A percentile compares a stretch with the other conserved stretches of the same genome.
Conservation (phyloP, 2,329 filamentous ascomycete genomes). For the Fusarium guadeloupense region DNA sequence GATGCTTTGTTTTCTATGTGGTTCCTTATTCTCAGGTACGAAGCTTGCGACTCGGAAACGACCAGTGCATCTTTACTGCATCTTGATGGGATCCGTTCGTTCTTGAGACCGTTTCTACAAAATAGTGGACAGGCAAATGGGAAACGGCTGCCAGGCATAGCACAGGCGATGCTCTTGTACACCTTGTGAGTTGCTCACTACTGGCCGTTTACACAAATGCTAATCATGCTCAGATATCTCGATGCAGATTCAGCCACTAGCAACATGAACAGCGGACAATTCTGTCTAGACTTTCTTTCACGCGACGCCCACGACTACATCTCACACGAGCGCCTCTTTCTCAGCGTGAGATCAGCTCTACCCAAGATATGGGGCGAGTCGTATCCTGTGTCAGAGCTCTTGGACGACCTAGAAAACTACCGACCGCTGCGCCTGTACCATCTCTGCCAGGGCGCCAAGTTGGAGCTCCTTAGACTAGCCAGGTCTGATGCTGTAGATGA, state of each 20-base stretch:
- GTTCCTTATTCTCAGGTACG: constrained; percentile 34
- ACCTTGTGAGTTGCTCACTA: constrained; percentile 21
- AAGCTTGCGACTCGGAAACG: constrained; percentile 30
- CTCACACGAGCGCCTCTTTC: constrained; percentile 35
- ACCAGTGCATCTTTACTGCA: constrained; percentile 24
- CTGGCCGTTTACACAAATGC: accelerated
- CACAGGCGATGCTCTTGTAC: constrained; percentile 32
- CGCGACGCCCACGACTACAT: constrained; percentile 35
- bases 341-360: constrained; percentile 27
- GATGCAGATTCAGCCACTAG: constrained; percentile 35
- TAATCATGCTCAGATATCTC: constrained; percentile 11
- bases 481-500: background rate
- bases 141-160: constrained; percentile 20
- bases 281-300: constrained; percentile 33
- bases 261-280: constrained; percentile 20
- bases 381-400: constrained; percentile 31
- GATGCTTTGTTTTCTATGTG: constrained; percentile 37
- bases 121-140: background rate
- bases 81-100: constrained; percentile 31
- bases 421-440: constrained; percentile 28
- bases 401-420: constrained; percentile 38
- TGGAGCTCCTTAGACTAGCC: constrained; percentile 26
- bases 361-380: constrained; percentile 36
- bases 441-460: constrained; percentile 32
- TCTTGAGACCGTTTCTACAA: constrained; percentile 28